Evolutionary conservation across 2,329 filamentous ascomycete genomes (phyloP), one percentile per base, ranked within the genome.

Genomic region (Purpureocillium takamizusanense): DNA sequence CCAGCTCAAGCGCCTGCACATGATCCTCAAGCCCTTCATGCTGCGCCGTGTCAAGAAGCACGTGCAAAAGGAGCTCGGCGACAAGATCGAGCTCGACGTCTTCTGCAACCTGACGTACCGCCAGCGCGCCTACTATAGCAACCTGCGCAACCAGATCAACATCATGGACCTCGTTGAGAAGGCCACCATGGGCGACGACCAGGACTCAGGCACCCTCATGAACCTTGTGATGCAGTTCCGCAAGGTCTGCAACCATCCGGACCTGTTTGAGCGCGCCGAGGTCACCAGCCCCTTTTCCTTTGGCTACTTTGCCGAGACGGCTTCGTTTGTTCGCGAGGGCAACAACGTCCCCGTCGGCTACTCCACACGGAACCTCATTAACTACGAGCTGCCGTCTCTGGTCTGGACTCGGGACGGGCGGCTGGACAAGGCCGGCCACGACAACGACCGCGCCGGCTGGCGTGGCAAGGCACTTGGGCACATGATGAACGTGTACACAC

Each of bases 21-120:
- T 97, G 89, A 98, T 98, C 51, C 67, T 98, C 49, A 97, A 98
- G 66, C 92, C 92, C 0, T 98, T 98, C 70, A 98, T 98, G 92
- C 78, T 98, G 59, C 86, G 92, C 52, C 90, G 92, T 77, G 87
- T 98, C 64, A 98, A 98, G 79, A 97, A 97, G 69, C 90, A 98
- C 60, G 92, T 98, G 36, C 92, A 98, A 61, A 95, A 97, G 62
- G 92, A 98, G 61, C 78, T 98, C 35, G 92, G 92, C 34, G 92
- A 98, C 76, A 98, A 98, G 78, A 94, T 97, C 42, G 92, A 98
- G 62, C 70, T 87, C 45, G 92, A 98, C 53, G 78, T 98, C 42
- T 97, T 90, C 75, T 98, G 92, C 60, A 83, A 98, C 51, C 77
- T 98, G 46, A 97, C 92, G 0, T 97, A 97, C 62, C 83, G 92